Conservation (phyloP, 441 rosid genomes). For the Erodium moschatum region DNA sequence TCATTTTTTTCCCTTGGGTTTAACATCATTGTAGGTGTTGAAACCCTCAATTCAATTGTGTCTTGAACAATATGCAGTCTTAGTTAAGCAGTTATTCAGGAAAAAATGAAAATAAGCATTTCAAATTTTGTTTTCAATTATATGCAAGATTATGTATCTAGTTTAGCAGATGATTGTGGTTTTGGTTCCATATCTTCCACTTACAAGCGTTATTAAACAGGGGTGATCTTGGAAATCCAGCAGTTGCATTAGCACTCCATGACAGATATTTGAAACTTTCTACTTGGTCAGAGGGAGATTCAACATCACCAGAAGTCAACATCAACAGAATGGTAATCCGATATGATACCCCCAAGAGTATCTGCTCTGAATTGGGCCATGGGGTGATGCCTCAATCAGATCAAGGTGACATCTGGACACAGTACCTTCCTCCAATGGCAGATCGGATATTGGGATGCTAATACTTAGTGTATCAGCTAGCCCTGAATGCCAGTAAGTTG, state of each 20-base stretch:
- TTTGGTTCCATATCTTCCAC: not conserved
- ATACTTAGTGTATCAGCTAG: conserved; percentile 10
- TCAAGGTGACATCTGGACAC: conserved; percentile 28
- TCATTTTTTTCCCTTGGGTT: not conserved
- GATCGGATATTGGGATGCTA: conserved; percentile 28
- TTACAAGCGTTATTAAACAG: conserved; percentile 20
- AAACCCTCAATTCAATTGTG: not conserved
- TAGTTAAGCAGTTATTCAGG: not conserved
- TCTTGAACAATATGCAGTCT: not conserved
- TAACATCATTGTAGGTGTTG: not conserved
- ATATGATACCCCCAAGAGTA: conserved; percentile 34
- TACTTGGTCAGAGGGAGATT: conserved; percentile 27
- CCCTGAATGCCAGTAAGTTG: conserved; percentile 11
- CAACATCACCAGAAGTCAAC: conserved; percentile 12
- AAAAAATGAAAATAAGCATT: not conserved
- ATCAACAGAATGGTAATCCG: conserved; percentile 14
- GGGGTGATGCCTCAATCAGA: not conserved
- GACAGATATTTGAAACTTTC: conserved; percentile 30
- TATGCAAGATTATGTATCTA: conserved; percentile 1
- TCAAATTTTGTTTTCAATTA: not conserved
- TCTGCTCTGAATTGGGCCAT: conserved; percentile 24
- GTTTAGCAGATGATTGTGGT: not conserved
- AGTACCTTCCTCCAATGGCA: conserved; percentile 30
- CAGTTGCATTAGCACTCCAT: conserved; percentile 33
- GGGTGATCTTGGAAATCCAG: conserved; percentile 22